Evolutionary conservation across 805 yeast genomes (phyloP), one percentile per base, ranked within the genome.

Genomic region (Zygosaccharomyces siamensis): DNA sequence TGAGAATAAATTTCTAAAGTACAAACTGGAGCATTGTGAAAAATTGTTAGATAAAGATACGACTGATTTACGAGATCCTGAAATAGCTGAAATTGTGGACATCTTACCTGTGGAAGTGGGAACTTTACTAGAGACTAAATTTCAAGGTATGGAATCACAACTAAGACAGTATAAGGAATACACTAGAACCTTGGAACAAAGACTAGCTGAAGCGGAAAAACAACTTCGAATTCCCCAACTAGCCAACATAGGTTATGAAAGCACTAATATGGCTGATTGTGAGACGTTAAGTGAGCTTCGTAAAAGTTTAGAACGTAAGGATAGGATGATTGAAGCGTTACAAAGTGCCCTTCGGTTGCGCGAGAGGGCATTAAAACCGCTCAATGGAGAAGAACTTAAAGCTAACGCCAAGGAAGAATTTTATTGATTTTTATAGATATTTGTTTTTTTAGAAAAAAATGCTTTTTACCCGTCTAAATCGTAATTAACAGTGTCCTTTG

Each of bases 261-360:
- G 33, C 14, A 21, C 32, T 12, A 11, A n/a, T 30, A 24, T 11
- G 10, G 33, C 28, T n/a, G 36, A 41, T 55, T 83, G 78, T 49
- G 87, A 81, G 42, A 92, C 86, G 58, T 78, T 89, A 11, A 57
- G 68, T 41, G 88, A 82, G 44, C 70, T 90, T 55, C 76, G 77
- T 57, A 83, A 79, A 43, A 73, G 77, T 39, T 59, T 86, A 33
- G 75, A 77, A 40, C 86, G 85, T 53, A 89, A 89, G 64, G 95
- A 89, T 56, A 81, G 82, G 40, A 83, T 89, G 54, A 86, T 89
- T 49, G 79, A 77, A 51, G 89, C 92, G 1, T 69, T 89, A 48
- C 79, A 83, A 31, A 79, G 84, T 40, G 79, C 87, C 2, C 75
- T 80, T 31, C 75, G 81, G 57, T 74, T 84, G 30, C 74, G 90